phyloP scores from a whole-genome alignment of 2,329 filamentous ascomycete species.

The Hypomyces rosellus region DNA sequence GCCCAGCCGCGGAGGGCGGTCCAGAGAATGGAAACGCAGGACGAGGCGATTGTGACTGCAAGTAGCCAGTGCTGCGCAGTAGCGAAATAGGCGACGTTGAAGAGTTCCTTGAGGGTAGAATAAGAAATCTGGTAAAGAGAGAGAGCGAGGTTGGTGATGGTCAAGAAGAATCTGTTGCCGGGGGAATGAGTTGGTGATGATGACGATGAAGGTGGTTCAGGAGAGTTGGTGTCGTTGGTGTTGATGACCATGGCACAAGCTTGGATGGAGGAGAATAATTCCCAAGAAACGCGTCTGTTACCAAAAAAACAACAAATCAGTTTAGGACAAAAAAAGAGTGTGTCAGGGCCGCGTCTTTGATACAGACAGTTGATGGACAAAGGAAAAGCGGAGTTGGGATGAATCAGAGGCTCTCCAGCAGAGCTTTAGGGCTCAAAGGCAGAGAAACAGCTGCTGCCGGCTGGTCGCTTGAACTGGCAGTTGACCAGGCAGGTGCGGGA shows the following conservation, averaged over 20 bases:
- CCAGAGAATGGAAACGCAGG: neutral
- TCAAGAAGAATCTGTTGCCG: neutral
- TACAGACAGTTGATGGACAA: neutral
- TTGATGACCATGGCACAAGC: neutral
- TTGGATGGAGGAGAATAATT: no score
- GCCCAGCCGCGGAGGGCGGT: neutral
- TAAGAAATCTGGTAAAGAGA: neutral
- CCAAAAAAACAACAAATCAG: no score
- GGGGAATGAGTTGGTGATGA: neutral
- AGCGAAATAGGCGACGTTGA: neutral
- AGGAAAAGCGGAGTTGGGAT: neutral
- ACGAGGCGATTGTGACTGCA: neutral
- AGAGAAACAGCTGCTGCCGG: neutral
- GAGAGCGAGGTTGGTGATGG: neutral
- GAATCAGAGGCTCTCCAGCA: neutral
- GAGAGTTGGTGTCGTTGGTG: neutral
- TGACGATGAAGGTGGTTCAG: neutral
- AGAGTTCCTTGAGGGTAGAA: neutral
- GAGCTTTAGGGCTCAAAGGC: no score
- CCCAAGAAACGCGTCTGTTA: no score
- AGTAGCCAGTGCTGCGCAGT: neutral
- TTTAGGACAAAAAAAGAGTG: neutral
- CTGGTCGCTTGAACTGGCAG: neutral
- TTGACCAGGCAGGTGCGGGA: constrained; percentile 1
- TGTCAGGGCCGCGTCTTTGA: neutral